Base-by-base conservation (phyloP, 208 protist genomes). In the Acanthamoeba lenticulata region DNA sequence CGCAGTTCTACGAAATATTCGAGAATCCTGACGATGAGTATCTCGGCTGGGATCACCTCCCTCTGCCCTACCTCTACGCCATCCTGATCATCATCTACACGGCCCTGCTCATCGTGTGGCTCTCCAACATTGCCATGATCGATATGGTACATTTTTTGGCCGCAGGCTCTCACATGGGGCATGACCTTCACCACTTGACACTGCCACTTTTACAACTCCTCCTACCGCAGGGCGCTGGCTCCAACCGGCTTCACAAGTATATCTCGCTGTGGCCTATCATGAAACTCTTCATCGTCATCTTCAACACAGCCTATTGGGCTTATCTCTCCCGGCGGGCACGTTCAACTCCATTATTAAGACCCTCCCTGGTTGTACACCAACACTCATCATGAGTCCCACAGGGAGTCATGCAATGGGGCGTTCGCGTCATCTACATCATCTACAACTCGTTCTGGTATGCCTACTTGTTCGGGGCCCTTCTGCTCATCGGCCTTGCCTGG, bases 41-140 rank as follows among this genome's bases (percentile, higher is more conserved):
- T 15, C 77, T 86, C 19, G 77, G 77, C 44, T 86, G 77, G 77
- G 77, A 86, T 21, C 29, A 38, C n/a, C n/a, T 47, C 11, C 77
- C 77, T 9, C 77, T 86, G 27, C 77, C 77, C 24, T 86, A 86
- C 77, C 49, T 86, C 24, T 86, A 86, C 21, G 77, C 42, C 77
- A 57, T 47, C 27, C 34, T 86, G 15, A 57, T 86, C 34, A 34
- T 47, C 44, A 42, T 86, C 45, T 86, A 86, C 77, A n/a, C 45
- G 9, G 42, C 32, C 11, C 44, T 86, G 38, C 44, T 86, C 57
- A 15, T 57, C 13, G 38, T 29, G 44, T 86, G 77, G 77, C 5
- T 86, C 0, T 13, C 3, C 77, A 86, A 86, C 45, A 57, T 86
- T 7, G 21, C 32, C 19, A 29, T 57, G 15, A 86, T 57, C 44